Base-by-base conservation (phyloP, 306 rosid genomes). In the Lathyrus sativus region DNA sequence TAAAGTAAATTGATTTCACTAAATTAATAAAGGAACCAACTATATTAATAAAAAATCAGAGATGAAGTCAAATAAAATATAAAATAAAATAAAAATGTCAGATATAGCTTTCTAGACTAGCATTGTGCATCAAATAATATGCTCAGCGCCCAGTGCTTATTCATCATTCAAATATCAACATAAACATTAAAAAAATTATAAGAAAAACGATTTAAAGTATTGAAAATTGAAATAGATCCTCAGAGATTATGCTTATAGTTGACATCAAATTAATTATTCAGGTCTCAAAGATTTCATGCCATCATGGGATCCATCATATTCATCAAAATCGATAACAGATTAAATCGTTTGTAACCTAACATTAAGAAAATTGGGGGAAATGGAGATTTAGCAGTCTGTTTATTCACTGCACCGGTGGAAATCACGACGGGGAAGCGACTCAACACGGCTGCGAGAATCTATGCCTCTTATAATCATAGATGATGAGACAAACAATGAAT, bases 251-350 rank as follows among this genome's bases (percentile, higher is more conserved):
- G 99, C 99, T 95, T 95, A 33, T 81, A 62, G 89, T 33, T 88
- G 69, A 88, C 99, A 88, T 90, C 99, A 82, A 83, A 73, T 48
- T 65, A 37, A 67, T 81, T 26, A 65, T 82, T 95, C 97, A 95
- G 99, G 91, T 95, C 99, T 95, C 99, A 88, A 95, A 95, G 99
- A 95, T 95, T 71, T 3, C 88, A 90, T 88, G 90, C 96, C 99
- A 95, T 95, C 97, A 95, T 71, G 13, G 97, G 90, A 88, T 57
- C 83, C 79, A 33, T 33, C 8, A 0, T 6, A 6, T 33, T 33
- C 38, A 33, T 5, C 35, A 31, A 31, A 4, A 31, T 33, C 38
- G 6, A 1, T 5, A 33, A 33, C 38, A 33, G 8, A 33, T 33
- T 6, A 19, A 19, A 19, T 4, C 35, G 35, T 4, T 4, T 7